phyloP scores from a whole-genome alignment of 495 filamentous ascomycete species.

The Melanomma pulvis-pyrius region DNA sequence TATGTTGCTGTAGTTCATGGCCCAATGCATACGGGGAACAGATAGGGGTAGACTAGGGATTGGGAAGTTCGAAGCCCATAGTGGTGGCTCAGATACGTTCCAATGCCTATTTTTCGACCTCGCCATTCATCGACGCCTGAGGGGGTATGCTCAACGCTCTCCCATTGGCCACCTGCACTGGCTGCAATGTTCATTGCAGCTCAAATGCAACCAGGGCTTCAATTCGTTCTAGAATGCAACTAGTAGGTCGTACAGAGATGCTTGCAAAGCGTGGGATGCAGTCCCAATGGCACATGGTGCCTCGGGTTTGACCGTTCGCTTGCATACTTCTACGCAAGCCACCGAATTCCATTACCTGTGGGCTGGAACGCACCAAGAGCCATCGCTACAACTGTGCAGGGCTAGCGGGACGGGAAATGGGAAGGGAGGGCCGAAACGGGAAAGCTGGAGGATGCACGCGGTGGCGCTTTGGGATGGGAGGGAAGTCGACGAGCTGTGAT shows the following conservation, averaged over 20 bases:
- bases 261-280: background rate
- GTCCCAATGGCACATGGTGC: background rate
- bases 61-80: too few species aligned
- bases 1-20: too few species aligned
- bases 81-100: background rate
- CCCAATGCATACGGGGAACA: too few species aligned
- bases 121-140: too few species aligned
- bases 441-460: background rate
- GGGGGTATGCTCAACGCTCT: background rate
- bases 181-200: background rate
- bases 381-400: background rate
- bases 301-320: constrained; percentile 27
- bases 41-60: too few species aligned
- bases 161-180: background rate
- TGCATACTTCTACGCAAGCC: constrained; percentile 30
- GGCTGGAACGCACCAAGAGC: constrained; percentile 21
- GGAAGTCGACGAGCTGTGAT: background rate
- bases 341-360: constrained; percentile 22
- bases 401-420: background rate
- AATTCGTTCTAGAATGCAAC: background rate
- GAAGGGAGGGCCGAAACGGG: constrained; percentile 3
- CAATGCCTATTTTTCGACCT: background rate
- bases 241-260: background rate
- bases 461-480: constrained; percentile 3
- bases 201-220: constrained; percentile 14